These are phyloP conservation scores for Guillardia theta DNA, from an alignment of 78 protist species.

Conservation along the genomic window DNA sequence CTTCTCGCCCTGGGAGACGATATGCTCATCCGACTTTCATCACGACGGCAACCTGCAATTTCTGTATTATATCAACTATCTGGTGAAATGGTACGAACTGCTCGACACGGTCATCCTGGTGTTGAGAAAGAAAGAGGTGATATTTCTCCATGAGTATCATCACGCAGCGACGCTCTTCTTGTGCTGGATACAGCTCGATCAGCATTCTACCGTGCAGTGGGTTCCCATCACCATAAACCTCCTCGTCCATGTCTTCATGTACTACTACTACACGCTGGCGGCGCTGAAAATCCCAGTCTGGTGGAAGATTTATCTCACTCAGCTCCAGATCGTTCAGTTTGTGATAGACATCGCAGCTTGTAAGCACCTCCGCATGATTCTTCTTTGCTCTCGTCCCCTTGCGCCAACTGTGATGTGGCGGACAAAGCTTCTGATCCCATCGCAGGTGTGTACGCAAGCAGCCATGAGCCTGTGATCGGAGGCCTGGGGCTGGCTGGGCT, in stretches of 20 bases:
- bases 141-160: constrained; percentile 7
- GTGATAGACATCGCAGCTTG: constrained; percentile 27
- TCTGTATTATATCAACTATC: neutral
- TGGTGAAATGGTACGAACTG: constrained; percentile 22
- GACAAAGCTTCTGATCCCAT: neutral
- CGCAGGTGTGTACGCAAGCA: neutral
- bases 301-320: constrained; percentile 12
- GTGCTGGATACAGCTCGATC: constrained; percentile 23
- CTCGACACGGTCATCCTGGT: constrained; percentile 9
- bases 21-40: neutral
- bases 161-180: constrained; percentile 37
- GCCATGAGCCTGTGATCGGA: neutral
- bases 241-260: constrained; percentile 25
- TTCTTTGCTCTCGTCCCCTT: neutral
- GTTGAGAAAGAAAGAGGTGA: neutral
- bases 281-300: neutral
- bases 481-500: neutral
- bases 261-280: constrained; percentile 8
- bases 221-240: constrained; percentile 14
- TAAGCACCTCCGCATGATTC: neutral
- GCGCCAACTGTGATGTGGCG: neutral
- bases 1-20: neutral
- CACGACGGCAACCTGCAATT: neutral
- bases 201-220: constrained; percentile 18
- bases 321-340: constrained; percentile 33